Evolutionary conservation across 2,329 filamentous ascomycete genomes (phyloP).

Genomic region (Scedosporium apiospermum): DNA sequence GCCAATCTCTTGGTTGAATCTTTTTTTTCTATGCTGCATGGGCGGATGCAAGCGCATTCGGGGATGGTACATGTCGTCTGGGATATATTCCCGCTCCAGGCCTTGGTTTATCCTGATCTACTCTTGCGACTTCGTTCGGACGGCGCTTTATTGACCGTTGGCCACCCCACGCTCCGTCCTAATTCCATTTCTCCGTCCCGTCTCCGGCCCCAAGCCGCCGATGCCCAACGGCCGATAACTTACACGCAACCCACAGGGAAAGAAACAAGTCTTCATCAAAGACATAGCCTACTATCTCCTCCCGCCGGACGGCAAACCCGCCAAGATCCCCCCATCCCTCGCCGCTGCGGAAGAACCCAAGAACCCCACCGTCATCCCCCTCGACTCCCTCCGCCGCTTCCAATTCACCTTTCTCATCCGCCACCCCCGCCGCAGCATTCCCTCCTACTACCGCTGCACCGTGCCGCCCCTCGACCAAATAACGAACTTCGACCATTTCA

Average conservation of each 20-base stretch:
- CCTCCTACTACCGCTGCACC: conserved; percentile 90
- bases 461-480: conserved; percentile 73
- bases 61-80: background rate
- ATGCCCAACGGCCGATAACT: conserved; percentile 12
- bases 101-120: background rate
- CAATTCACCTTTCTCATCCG: conserved; percentile 97
- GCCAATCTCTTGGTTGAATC: background rate
- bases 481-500: conserved; percentile 81
- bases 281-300: conserved; percentile 93
- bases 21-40: background rate
- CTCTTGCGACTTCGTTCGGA: no score
- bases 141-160: background rate
- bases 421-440: conserved; percentile 83
- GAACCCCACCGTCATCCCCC: conserved; percentile 81
- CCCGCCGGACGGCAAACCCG: conserved; percentile 58
- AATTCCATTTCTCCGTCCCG: background rate
- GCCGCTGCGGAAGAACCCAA: conserved; percentile 52
- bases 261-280: conserved; percentile 80
- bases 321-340: conserved; percentile 72
- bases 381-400: conserved; percentile 64
- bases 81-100: background rate
- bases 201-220: background rate
- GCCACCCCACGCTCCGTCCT: background rate
- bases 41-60: background rate
- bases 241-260: conserved; percentile 53